Base-by-base conservation (phyloP, 495 filamentous ascomycete genomes). In the Talaromyces thailandensis region DNA sequence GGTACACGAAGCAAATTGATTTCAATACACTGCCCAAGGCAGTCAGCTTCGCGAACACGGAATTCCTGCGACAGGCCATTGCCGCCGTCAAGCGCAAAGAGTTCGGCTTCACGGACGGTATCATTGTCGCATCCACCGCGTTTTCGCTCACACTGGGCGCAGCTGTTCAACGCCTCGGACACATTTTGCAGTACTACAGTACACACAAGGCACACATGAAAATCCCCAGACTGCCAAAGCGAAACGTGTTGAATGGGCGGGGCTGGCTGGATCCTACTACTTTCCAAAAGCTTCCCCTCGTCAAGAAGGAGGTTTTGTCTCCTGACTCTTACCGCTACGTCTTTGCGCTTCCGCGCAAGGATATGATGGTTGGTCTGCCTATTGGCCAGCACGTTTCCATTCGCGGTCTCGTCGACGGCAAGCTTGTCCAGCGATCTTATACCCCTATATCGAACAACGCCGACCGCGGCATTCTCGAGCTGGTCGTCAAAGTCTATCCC, bases 401-500 rank as follows among this genome's bases (percentile, higher is more conserved):
- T 18, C 64, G 64, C 4, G 67, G 71, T n/a, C 60, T 62, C 7
- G 65, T 76, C 4, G 65, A 75, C 58, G 86, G 90, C 69, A 98
- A 98, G 73, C 83, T 87, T 51, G 84, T 89, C 8, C 81, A 97
- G 55, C 80, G 94, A 40, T 95, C 94, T 4, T 98, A 98, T 78
- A 98, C 94, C 9, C 94, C 94, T 26, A 82, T 86, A 65, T 94
- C 83, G 69, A 91, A 95, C 69, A 91, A 94, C 75, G 84, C 88
- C 60, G 73, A 79, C 45, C 82, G 82, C 67, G 94, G 94, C 53
- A 86, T 86, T 76, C 75, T 98, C 28, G 95, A 98, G 66, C 84
- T 98, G 40, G 71, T 98, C 32, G 84, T 98, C 70, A 97, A 98
- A 82, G 81, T 80, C 67, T 98, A 98, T 77, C 86, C 88, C 62